Conservation (phyloP, 2,329 filamentous ascomycete genomes). For the Fusarium sp. region DNA sequence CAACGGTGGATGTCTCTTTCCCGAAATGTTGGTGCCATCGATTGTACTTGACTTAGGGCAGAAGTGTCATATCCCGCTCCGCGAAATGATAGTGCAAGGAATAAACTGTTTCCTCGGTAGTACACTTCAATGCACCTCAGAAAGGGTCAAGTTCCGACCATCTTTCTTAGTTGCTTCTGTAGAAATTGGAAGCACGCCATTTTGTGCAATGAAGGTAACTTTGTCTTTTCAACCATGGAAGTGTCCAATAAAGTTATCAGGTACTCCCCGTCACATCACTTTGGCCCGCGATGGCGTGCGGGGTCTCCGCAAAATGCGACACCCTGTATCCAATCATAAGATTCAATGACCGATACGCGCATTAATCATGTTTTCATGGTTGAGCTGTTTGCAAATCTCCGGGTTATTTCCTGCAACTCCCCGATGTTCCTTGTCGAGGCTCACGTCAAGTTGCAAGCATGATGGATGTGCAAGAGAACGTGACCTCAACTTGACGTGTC, state of each 20-base stretch:
- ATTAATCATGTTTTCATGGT: constrained; percentile 5
- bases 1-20: background rate
- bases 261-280: constrained; percentile 38
- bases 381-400: constrained; percentile 5
- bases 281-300: constrained; percentile 42
- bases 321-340: constrained; percentile 17
- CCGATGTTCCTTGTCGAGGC: constrained; percentile 9
- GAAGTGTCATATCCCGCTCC: background rate
- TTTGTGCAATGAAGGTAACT: constrained; percentile 1
- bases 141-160: background rate
- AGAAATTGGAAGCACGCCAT: constrained; percentile 38
- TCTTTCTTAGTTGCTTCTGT: background rate
- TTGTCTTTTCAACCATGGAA: background rate
- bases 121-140: background rate
- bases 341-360: constrained; percentile 34
- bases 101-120: background rate
- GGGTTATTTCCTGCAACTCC: constrained; percentile 31
- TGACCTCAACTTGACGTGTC: background rate
- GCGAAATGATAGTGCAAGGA: background rate
- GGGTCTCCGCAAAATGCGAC: constrained; percentile 35
- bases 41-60: background rate
- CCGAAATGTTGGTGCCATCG: background rate
- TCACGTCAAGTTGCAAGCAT: background rate
- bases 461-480: background rate
- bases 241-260: constrained; percentile 38